A percentile compares a stretch with the other conserved stretches of the same genome.
phyloP scores from a whole-genome alignment of 2,329 filamentous ascomycete genomes.

The Paramyrothecium sp. region DNA sequence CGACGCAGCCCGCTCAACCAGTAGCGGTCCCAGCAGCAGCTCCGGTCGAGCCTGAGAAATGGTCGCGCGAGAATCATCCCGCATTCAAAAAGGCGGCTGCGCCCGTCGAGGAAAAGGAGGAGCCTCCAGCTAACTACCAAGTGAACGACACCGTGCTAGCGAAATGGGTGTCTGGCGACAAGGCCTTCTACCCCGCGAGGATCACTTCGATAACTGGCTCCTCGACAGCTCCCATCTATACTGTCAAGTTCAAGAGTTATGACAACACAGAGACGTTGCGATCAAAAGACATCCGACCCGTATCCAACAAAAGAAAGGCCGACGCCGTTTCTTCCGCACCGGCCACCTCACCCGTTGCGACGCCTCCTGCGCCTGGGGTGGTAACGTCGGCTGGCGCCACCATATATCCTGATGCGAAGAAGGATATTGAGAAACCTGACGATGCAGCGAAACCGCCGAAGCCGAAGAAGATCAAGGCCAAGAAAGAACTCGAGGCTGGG shows the following conservation, averaged over 20 bases:
- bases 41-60: slow-evolving; percentile 65
- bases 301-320: slow-evolving; percentile 82
- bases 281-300: slow-evolving; percentile 78
- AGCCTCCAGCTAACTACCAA: slow-evolving; percentile 59
- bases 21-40: slow-evolving; percentile 45
- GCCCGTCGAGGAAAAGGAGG: slow-evolving; percentile 49
- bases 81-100: slow-evolving; percentile 60
- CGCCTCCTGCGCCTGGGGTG: slow-evolving; percentile 34
- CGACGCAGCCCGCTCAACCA: slow-evolving; percentile 19
- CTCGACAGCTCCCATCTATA: slow-evolving; percentile 85
- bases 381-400: slow-evolving; percentile 57
- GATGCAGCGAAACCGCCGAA: slow-evolving; percentile 70
- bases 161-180: slow-evolving; percentile 88
- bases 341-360: slow-evolving; percentile 37
- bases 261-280: slow-evolving; percentile 78
- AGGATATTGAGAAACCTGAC: slow-evolving; percentile 59
- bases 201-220: slow-evolving; percentile 95
- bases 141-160: slow-evolving; percentile 90
- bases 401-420: slow-evolving; percentile 60
- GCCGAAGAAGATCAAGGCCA: slow-evolving; percentile 88
- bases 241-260: slow-evolving; percentile 94
- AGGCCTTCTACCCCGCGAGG: slow-evolving; percentile 84
- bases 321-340: slow-evolving; percentile 61
- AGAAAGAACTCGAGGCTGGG: slow-evolving; percentile 84
- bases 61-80: slow-evolving; percentile 78